Evolutionary conservation across 1,139 yeast genomes (phyloP).

Genomic region (Candida sp.): DNA sequence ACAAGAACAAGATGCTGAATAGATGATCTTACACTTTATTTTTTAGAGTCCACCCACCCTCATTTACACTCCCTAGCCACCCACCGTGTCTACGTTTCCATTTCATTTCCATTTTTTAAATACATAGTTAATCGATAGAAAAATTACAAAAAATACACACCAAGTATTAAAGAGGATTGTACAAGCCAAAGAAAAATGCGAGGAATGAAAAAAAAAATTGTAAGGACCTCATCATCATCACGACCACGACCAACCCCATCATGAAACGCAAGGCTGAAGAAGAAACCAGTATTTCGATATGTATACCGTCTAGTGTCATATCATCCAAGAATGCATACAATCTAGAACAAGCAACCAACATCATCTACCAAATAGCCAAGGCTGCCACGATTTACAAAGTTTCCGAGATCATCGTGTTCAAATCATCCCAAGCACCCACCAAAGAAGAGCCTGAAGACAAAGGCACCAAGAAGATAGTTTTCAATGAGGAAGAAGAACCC

Average conservation of each 20-base stretch:
- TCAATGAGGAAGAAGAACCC: slow-evolving; percentile 29
- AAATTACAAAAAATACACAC: too few relatives aligned
- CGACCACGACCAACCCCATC: neutral
- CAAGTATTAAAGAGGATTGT: too few relatives aligned
- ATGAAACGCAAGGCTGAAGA: slow-evolving; percentile 27
- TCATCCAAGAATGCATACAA: slow-evolving; percentile 57
- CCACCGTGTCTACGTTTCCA: neutral
- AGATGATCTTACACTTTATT: slow-evolving; percentile 1
- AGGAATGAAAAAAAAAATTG: slow-evolving; percentile 4
- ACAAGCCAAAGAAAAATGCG: too few relatives aligned
- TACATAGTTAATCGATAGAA: slow-evolving; percentile 2
- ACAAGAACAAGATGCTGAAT: slow-evolving; percentile 11
- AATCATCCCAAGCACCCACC: slow-evolving; percentile 36
- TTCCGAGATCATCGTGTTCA: slow-evolving; percentile 73
- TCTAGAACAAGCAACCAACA: slow-evolving; percentile 72
- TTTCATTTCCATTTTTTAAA: neutral
- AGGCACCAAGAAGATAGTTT: slow-evolving; percentile 36
- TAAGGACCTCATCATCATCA: slow-evolving; percentile 1
- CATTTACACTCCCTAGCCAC: neutral
- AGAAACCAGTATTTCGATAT: slow-evolving; percentile 43
- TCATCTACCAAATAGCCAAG: slow-evolving; percentile 80
- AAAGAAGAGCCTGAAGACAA: slow-evolving; percentile 21
- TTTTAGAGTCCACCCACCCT: neutral
- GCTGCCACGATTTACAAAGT: slow-evolving; percentile 72
- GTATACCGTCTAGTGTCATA: slow-evolving; percentile 69